Base-by-base conservation (phyloP, 306 rosid genomes). In the Fragaria ananassa region DNA sequence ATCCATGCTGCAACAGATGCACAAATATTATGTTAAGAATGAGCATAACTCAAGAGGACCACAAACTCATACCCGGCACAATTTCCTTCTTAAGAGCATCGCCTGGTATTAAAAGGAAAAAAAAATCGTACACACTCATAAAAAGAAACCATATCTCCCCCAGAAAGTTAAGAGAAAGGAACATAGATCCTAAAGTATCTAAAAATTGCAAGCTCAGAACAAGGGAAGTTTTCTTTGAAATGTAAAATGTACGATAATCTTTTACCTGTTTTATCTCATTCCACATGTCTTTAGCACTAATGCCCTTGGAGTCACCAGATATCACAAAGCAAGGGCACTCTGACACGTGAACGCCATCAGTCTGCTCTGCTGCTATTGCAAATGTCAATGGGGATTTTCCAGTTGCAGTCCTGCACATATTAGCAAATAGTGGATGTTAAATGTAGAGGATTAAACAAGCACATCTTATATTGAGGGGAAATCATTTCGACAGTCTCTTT, bases 231-330 rank as follows among this genome's bases (percentile, higher is more conserved):
- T 78, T 64, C 49, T 44, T 68, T 21, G 21, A 69, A 21, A 63
- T 64, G 21, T 21, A 6, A 58, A 64, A 70, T 27, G 46, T 23
- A 7, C 14, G 77, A 66, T 14, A 62, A 72, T 63, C 39, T 72
- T 71, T 71, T 29, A 94, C 98, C 95, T 89, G 84, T 83, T 94
- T 94, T 51, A 94, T 85, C 86, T 90, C 95, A 77, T 79, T 76
- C 98, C 98, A 94, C 95, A 94, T 89, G 63, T 90, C 95, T 76
- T 91, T 80, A 63, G 97, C 98, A 0, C 93, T 82, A 72, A 94
- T 78, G 71, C 95, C 93, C 54, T 83, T 45, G 75, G 89, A 81
- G 82, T 83, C 71, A 69, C 98, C 97, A 39, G 97, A 85, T 75
- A 88, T 85, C 68, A 88, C 91, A 86, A 94, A 94, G 78, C 87